Evolutionary conservation across 2,329 filamentous ascomycete genomes (phyloP), one percentile per base, ranked within the genome.

Genomic region (Magnaporthales sp.): DNA sequence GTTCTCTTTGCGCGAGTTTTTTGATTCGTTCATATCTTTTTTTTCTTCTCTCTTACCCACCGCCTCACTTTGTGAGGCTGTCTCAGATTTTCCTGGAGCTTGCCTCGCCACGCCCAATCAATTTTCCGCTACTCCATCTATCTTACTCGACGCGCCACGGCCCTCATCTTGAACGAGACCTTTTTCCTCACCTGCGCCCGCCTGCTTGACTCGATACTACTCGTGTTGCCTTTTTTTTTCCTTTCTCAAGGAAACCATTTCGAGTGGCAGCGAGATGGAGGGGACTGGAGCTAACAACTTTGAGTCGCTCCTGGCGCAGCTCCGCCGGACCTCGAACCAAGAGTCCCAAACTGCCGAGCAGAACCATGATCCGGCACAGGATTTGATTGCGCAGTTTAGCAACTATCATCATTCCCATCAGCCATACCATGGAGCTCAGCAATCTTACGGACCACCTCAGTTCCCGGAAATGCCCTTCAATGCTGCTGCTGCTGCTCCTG

Each of bases 251-350:
- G 24, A 58, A 58, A 15, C 54, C 6, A 58, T 27, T 27, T 9
- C 24, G 54, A 24, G 54, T 27, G 54, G 15, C 24, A 58, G 32
- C 64, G 58, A 61, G 38, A 60, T 73, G 32, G 77, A 78, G 68
- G 67, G 71, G 46, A 74, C 75, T 68, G 70, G 72, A 58, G 30
- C 51, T 11, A 56, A 30, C 30, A 75, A 75, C 64, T 71, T 81
- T 64, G 75, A 80, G 68, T 75, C 79, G 15, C 77, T 82, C 66
- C 75, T 80, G 64, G 79, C 77, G 68, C 80, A 77, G 71, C 74
- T 78, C 2, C 76, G 75, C 62, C 73, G 74, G 54, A 75, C 75
- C 69, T 75, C 75, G 4, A 71, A 71, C 63, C 72, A 73, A 60
- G 72, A 72, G 15, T 30, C 68, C 10, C 31, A 63, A 3, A 69